phyloP scores from a whole-genome alignment of 2,329 filamentous ascomycete species.

The Pestalotiopsis sp. region DNA sequence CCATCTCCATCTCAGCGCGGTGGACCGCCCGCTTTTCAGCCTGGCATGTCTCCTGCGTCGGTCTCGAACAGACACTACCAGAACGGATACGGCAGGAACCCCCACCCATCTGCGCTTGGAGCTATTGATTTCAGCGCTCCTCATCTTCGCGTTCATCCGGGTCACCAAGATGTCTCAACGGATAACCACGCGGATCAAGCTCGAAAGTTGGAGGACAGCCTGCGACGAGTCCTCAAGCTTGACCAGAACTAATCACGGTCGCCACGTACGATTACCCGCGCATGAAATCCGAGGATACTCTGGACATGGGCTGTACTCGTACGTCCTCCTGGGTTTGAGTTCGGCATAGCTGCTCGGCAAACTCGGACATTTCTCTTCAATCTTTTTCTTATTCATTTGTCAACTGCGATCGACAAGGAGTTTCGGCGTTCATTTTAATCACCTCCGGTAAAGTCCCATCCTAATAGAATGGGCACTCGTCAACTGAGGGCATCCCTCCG shows the following conservation, averaged over 20 bases:
- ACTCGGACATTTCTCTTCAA: conserved; percentile 13
- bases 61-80: conserved; percentile 20
- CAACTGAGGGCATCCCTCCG: conserved; percentile 15
- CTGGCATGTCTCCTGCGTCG: conserved; percentile 30
- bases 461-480: conserved; percentile 15
- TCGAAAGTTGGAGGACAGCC: conserved; percentile 54
- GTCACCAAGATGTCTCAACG: conserved; percentile 15
- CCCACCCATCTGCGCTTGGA: not conserved
- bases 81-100: not conserved
- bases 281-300: conserved; percentile 14
- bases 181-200: conserved; percentile 39
- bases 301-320: conserved; percentile 8
- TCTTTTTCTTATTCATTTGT: conserved; percentile 12
- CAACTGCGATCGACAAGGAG: not conserved
- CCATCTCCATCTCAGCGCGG: conserved; percentile 11
- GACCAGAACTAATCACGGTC: conserved; percentile 19
- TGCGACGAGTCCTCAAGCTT: conserved; percentile 55
- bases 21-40: conserved; percentile 20
- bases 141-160: conserved; percentile 15
- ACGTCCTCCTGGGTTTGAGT: conserved; percentile 14
- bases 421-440: not conserved
- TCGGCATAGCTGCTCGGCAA: conserved; percentile 20
- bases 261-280: not conserved
- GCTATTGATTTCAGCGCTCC: not conserved
- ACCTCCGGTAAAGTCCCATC: not conserved